These are phyloP conservation scores for Helotiales sp. DNA, from an alignment of 2,329 filamentous ascomycete species.

Conservation along the genomic window DNA sequence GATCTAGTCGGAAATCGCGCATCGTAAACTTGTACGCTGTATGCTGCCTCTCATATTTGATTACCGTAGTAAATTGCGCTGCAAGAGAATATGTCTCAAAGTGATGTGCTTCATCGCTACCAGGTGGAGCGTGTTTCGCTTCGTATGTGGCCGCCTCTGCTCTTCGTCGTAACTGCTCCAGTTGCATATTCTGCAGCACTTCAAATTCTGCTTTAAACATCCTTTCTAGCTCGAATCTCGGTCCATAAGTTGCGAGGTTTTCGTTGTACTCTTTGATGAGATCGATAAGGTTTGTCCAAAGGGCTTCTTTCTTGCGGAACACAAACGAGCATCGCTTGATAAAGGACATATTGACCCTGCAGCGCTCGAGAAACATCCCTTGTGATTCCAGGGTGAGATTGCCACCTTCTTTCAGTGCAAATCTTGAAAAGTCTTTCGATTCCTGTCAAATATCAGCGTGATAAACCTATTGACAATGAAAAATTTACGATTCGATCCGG, in stretches of 20 bases:
- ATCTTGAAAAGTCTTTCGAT: slow-evolving; percentile 26
- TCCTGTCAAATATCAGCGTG: slow-evolving; percentile 17
- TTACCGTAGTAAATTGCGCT: slow-evolving; percentile 27
- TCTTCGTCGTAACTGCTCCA: slow-evolving; percentile 20
- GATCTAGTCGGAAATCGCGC: slow-evolving; percentile 29
- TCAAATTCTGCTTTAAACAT: slow-evolving; percentile 28
- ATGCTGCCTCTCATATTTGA: slow-evolving; percentile 27
- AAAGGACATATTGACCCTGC: slow-evolving; percentile 26
- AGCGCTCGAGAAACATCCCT: slow-evolving; percentile 26
- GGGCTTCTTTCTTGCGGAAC: slow-evolving; percentile 24
- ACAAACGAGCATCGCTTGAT: slow-evolving; percentile 29
- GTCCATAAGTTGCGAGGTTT: slow-evolving; percentile 22
- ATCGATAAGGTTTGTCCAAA: slow-evolving; percentile 25
- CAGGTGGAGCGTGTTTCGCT: slow-evolving; percentile 16
- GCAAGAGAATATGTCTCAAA: slow-evolving; percentile 26
- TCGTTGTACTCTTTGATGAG: slow-evolving; percentile 26
- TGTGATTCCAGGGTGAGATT: slow-evolving; percentile 27
- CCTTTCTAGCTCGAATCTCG: slow-evolving; percentile 20
- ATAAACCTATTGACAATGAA: not conserved
- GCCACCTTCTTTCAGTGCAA: slow-evolving; percentile 22
- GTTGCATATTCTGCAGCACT: slow-evolving; percentile 22
- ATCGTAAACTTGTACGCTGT: slow-evolving; percentile 28
- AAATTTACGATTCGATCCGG: slow-evolving; percentile 20
- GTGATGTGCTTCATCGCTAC: slow-evolving; percentile 4
- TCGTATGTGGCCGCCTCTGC: slow-evolving; percentile 27